Evolutionary conservation across 1,284 basidiomycete species (phyloP).

Genomic region (Boletellus sp.): DNA sequence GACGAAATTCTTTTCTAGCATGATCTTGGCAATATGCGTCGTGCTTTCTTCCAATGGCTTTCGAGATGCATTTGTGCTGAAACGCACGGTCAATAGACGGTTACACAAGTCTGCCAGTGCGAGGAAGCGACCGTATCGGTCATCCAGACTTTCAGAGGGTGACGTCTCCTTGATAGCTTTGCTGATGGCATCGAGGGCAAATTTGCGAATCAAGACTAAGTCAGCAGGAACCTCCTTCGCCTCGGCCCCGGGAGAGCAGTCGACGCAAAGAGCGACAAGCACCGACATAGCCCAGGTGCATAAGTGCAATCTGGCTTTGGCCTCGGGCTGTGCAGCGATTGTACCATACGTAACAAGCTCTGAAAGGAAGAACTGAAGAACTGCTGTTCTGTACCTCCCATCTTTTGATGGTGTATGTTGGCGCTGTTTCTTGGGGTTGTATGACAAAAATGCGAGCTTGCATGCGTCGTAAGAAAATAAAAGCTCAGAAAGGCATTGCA

Average conservation of each 20-base stretch:
- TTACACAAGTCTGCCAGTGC: constrained; percentile 87
- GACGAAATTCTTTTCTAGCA: constrained; percentile 98
- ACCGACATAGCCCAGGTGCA: constrained; percentile 92
- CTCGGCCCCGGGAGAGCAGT: constrained; percentile 64
- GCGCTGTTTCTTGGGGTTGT: constrained; percentile 63
- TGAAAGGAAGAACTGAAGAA: constrained; percentile 73
- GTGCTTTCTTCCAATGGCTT: constrained; percentile 78
- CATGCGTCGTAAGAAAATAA: constrained; percentile 91
- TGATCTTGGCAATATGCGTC: constrained; percentile 93
- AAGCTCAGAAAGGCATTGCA: constrained; percentile 90
- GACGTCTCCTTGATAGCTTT: constrained; percentile 84
- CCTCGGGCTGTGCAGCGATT: constrained; percentile 55
- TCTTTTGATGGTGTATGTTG: constrained; percentile 62
- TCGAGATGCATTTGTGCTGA: constrained; percentile 52
- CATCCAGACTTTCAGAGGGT: constrained; percentile 64
- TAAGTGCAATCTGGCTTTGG: constrained; percentile 58
- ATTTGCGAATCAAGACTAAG: constrained; percentile 82
- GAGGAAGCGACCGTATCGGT: constrained; percentile 85
- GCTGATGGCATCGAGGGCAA: constrained; percentile 85
- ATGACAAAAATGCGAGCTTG: constrained; percentile 85
- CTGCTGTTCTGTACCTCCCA: constrained; percentile 56
- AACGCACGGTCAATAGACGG: constrained; percentile 80
- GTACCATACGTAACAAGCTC: constrained; percentile 79
- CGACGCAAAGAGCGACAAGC: constrained; percentile 88
- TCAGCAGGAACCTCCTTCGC: constrained; percentile 76